A percentile compares a stretch with the other conserved stretches of the same genome.
Evolutionary conservation across 805 yeast species (phyloP).

Genomic region (Millerago galiae): DNA sequence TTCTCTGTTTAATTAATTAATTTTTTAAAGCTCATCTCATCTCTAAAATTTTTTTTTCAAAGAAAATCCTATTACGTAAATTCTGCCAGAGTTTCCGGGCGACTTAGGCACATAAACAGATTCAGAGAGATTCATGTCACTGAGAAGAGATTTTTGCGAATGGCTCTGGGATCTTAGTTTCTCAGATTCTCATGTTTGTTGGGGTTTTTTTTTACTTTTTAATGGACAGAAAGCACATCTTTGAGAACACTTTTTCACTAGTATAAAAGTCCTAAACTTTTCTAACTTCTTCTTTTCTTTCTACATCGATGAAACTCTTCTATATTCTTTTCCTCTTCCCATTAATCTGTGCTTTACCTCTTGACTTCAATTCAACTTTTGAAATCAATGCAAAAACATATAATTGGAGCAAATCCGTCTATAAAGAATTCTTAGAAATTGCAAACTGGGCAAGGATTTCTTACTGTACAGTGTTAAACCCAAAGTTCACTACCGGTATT

Average conservation of each 20-base stretch:
- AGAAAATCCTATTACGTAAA: background rate
- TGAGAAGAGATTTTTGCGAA: too few relatives aligned
- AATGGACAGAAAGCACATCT: too few relatives aligned
- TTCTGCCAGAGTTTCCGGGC: background rate
- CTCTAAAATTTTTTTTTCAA: background rate
- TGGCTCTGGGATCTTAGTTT: too few relatives aligned
- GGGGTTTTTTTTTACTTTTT: too few relatives aligned
- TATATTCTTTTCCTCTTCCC: too few relatives aligned
- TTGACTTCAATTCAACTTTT: background rate
- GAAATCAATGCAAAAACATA: background rate
- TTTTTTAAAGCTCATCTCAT: background rate
- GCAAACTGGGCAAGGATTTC: conserved; percentile 9
- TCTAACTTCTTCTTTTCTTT: too few relatives aligned
- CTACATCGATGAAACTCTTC: too few relatives aligned
- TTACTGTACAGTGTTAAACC: conserved; percentile 7
- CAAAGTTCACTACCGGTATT: conserved; percentile 3
- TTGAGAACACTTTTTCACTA: too few relatives aligned
- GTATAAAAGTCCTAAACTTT: too few relatives aligned
- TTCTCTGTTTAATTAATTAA: background rate
- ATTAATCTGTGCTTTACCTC: background rate
- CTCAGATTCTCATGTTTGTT: too few relatives aligned
- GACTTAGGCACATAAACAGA: too few relatives aligned
- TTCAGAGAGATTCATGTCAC: too few relatives aligned
- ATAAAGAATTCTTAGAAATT: background rate
- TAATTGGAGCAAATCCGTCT: conserved; percentile 1